phyloP scores from a whole-genome alignment of 2,329 filamentous ascomycete species.

The Pyricularia sp. region DNA sequence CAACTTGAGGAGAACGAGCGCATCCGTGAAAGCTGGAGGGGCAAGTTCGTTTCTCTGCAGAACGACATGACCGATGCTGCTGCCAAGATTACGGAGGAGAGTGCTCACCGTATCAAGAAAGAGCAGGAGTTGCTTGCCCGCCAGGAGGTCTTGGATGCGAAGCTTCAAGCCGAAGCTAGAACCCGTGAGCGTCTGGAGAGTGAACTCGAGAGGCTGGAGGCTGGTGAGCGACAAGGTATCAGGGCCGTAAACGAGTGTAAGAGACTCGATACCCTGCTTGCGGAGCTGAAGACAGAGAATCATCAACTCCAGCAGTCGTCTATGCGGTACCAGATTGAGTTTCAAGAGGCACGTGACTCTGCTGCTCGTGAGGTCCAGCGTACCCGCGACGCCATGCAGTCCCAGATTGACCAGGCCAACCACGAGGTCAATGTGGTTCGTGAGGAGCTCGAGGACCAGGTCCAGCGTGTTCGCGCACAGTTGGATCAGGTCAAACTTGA shows the following conservation, averaged over 20 bases:
- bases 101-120: conserved; percentile 66
- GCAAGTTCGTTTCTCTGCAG: conserved; percentile 77
- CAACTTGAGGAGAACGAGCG: conserved; percentile 82
- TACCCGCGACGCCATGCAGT: conserved; percentile 67
- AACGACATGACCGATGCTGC: conserved; percentile 76
- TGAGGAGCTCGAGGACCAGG: conserved; percentile 72
- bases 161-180: conserved; percentile 64
- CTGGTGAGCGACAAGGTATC: conserved; percentile 55
- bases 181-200: conserved; percentile 58
- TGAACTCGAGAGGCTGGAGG: conserved; percentile 57
- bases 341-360: conserved; percentile 73
- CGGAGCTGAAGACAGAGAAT: conserved; percentile 56
- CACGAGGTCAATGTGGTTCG: conserved; percentile 78
- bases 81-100: conserved; percentile 73
- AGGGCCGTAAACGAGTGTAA: conserved; percentile 53
- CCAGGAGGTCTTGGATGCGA: conserved; percentile 70
- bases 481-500: conserved; percentile 72
- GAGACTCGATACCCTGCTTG: conserved; percentile 45
- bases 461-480: conserved; percentile 61
- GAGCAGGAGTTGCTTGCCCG: conserved; percentile 71
- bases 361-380: conserved; percentile 74
- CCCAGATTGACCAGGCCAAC: conserved; percentile 74
- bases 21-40: conserved; percentile 73
- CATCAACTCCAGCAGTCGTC: conserved; percentile 62
- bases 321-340: conserved; percentile 67